These are phyloP conservation scores for Nothophoma quercina DNA, from an alignment of 2,329 filamentous ascomycete species.

Conservation along the genomic window DNA sequence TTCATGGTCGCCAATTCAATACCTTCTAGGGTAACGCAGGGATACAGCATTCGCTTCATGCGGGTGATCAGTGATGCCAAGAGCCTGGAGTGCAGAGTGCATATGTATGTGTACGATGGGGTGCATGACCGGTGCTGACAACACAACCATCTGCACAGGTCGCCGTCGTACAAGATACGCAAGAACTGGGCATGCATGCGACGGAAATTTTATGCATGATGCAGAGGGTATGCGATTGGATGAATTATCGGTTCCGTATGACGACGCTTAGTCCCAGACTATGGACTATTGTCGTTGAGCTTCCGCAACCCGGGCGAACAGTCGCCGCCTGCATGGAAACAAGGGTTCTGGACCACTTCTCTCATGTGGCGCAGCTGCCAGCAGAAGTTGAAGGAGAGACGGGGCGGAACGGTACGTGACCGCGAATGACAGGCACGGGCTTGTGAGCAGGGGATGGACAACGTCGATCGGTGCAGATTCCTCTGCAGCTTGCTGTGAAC, in stretches of 20 bases:
- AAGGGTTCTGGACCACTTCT: background rate
- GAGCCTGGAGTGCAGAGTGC: conserved; percentile 19
- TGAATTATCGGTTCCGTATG: conserved; percentile 13
- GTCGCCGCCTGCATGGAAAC: background rate
- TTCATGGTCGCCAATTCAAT: background rate
- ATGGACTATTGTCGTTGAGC: background rate
- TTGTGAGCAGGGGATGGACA: conserved; percentile 3
- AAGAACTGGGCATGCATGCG: conserved; percentile 6
- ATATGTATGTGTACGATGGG: conserved; percentile 13
- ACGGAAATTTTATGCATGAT: conserved; percentile 10
- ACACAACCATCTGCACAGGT: conserved; percentile 10
- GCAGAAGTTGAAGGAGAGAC: conserved; percentile 10
- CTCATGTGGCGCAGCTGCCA: conserved; percentile 1
- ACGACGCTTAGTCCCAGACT: conserved; percentile 4
- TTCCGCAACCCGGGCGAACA: background rate
- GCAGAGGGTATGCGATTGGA: conserved; percentile 8
- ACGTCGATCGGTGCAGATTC: conserved; percentile 19
- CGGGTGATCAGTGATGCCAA: conserved; percentile 26
- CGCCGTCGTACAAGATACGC: conserved; percentile 9
- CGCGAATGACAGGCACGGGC: conserved; percentile 16
- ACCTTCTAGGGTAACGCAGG: conserved; percentile 7
- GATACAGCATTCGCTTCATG: conserved; percentile 13
- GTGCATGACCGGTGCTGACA: conserved; percentile 12
- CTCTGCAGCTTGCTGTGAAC: conserved; percentile 11
- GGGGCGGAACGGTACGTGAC: conserved; percentile 22